Conservation (phyloP, 305 asterid species). For the Euphrasia arctica region DNA sequence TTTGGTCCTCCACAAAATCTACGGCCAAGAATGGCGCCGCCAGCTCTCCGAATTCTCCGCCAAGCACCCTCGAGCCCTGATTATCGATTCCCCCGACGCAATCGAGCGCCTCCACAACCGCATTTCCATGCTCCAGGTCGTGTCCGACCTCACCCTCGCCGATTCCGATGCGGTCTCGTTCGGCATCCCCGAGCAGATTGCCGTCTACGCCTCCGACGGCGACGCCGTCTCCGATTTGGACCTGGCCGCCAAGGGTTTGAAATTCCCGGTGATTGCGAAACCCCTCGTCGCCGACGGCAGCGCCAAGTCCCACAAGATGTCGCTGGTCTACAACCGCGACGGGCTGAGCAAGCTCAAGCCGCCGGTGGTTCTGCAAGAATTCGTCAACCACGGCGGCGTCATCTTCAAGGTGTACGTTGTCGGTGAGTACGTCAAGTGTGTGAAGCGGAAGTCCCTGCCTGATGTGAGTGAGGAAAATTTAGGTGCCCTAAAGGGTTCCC, state of each 20-base stretch:
- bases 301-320: conserved; percentile 72
- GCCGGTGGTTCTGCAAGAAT: conserved; percentile 72
- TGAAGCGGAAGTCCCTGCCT: conserved; percentile 65
- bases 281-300: conserved; percentile 79
- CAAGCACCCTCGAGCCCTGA: conserved; percentile 42
- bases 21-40: conserved; percentile 55
- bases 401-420: conserved; percentile 81
- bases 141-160: conserved; percentile 34
- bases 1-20: conserved; percentile 65
- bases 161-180: conserved; percentile 40
- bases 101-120: conserved; percentile 71
- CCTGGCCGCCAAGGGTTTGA: conserved; percentile 44
- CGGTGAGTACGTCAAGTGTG: conserved; percentile 71
- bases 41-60: conserved; percentile 48
- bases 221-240: conserved; percentile 35
- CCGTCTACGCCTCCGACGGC: conserved; percentile 46
- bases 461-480: conserved; percentile 62
- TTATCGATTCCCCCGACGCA: conserved; percentile 63
- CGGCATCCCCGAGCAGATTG: conserved; percentile 64
- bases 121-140: conserved; percentile 70
- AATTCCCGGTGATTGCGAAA: conserved; percentile 70
- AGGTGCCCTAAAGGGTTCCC: conserved; percentile 38
- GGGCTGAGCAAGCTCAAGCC: conserved; percentile 65
- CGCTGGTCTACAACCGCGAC: conserved; percentile 50
- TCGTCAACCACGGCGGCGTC: conserved; percentile 72